These are phyloP conservation scores for Penicillium waksmanii DNA, from an alignment of 495 filamentous ascomycete species.

Conservation along the genomic window DNA sequence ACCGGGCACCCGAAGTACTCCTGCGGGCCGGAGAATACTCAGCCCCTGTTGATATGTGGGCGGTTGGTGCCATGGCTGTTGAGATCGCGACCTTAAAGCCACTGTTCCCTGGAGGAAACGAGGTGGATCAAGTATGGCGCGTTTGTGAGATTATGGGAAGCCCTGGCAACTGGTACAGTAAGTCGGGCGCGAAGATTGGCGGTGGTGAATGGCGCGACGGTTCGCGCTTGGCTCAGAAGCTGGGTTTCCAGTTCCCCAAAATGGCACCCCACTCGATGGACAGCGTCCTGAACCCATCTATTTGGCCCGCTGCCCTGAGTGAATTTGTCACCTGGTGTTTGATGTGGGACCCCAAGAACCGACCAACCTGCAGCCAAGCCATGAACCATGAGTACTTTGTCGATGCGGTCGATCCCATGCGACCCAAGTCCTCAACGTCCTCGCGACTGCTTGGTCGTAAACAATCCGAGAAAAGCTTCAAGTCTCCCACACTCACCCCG, in stretches of 20 bases:
- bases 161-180: conserved; percentile 97
- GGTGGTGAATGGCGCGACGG: conserved; percentile 99
- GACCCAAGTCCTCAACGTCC: conserved; percentile 85
- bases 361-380: conserved; percentile 94
- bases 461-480: conserved; percentile 74
- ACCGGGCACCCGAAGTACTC: conserved; percentile 94
- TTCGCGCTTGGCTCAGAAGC: conserved; percentile 85
- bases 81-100: conserved; percentile 98
- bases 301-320: conserved; percentile 87
- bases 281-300: conserved; percentile 82
- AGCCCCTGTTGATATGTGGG: conserved; percentile 98
- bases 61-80: conserved; percentile 97
- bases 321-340: conserved; percentile 98
- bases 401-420: conserved; percentile 91
- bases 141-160: conserved; percentile 99
- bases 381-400: conserved; percentile 92
- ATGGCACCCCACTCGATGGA: conserved; percentile 99
- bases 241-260: conserved; percentile 98
- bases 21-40: conserved; percentile 96
- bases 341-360: conserved; percentile 97
- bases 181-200: conserved; percentile 81
- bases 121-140: conserved; percentile 99
- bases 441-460: conserved; percentile 82
- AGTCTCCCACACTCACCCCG: conserved; percentile 63
- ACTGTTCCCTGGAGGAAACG: conserved; percentile 95